These are phyloP conservation scores for Teratosphaeria pseudoeucalypti DNA, from an alignment of 2,329 filamentous ascomycete species.

Conservation along the genomic window DNA sequence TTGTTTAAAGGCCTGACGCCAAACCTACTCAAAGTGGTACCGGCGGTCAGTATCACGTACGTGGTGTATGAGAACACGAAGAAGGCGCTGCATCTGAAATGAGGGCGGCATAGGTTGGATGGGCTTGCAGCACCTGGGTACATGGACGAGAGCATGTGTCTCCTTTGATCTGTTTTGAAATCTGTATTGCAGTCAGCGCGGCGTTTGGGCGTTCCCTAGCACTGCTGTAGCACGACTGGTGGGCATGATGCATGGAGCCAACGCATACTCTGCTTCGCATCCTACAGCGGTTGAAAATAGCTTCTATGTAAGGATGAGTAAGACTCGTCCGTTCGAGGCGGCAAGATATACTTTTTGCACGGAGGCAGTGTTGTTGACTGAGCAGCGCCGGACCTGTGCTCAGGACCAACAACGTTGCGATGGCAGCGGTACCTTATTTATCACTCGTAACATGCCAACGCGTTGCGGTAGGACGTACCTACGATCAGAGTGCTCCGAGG, in stretches of 20 bases:
- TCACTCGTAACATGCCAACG: background rate
- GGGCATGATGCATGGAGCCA: background rate
- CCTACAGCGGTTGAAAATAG: background rate
- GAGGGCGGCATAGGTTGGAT: background rate
- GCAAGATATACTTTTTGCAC: background rate
- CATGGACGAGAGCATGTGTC: background rate
- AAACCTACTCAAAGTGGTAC: constrained; percentile 91
- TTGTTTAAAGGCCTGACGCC: constrained; percentile 93
- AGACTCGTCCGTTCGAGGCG: background rate
- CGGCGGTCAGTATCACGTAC: constrained; percentile 86
- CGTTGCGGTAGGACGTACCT: too few relatives aligned
- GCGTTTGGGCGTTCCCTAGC: background rate
- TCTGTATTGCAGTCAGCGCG: background rate
- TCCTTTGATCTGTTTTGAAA: background rate
- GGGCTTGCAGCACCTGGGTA: background rate
- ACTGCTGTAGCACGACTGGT: background rate
- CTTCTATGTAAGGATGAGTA: background rate
- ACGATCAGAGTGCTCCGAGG: too few relatives aligned
- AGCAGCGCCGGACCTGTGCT: background rate
- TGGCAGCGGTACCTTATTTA: background rate
- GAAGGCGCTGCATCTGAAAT: constrained; percentile 44
- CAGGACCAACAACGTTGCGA: background rate
- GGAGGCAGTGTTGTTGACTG: background rate
- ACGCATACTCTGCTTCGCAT: background rate
- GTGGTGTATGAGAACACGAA: constrained; percentile 89